Base-by-base conservation (phyloP, 177 flowering plant genomes). In the Vitis hybrid region DNA sequence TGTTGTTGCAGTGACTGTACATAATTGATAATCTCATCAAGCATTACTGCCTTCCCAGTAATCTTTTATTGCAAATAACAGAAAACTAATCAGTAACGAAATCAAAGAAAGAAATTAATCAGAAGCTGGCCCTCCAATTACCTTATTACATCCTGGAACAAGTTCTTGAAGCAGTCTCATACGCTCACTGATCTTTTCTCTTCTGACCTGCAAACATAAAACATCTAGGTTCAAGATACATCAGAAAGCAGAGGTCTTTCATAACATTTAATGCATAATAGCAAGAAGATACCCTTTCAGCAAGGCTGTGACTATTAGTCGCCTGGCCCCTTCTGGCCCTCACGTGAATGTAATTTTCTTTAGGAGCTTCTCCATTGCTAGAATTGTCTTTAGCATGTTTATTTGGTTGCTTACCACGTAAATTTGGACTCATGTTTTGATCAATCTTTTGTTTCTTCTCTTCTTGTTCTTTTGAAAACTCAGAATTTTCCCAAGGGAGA, bases 131-230 rank as follows among this genome's bases (percentile, higher is more conserved):
- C 62, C 66, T 39, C 58, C 12, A 66, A 12, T 65, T 76, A 94
- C 99, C 95, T 95, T 95, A 79, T 86, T 90, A 79, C 99, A 95
- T 64, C 99, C 99, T 1, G 99, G 99, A 67, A 95, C 99, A 75
- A 95, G 97, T 72, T 95, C 99, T 81, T 95, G 99, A 70, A 95
- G 94, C 89, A 90, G 77, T 82, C 81, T 93, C 99, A 95, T 95
- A 51, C 99, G 76, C 83, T 95, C 94, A 74, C 98, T 93, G 56
- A 95, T 95, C 85, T 87, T 95, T 70, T 95, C 99, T 74, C 99
- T 85, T 79, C 99, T 95, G 59, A 95, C 92, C 99, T 95, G 73
- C 48, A 74, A 62, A 45, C 55, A 67, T 57, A 67, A 26, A 62
- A 61, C 18, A 45, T 52, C 29, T 45, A 64, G 3, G 21, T 51